Evolutionary conservation across 345 rosid genomes (phyloP).

Genomic region (Geranium rotundifolium): DNA sequence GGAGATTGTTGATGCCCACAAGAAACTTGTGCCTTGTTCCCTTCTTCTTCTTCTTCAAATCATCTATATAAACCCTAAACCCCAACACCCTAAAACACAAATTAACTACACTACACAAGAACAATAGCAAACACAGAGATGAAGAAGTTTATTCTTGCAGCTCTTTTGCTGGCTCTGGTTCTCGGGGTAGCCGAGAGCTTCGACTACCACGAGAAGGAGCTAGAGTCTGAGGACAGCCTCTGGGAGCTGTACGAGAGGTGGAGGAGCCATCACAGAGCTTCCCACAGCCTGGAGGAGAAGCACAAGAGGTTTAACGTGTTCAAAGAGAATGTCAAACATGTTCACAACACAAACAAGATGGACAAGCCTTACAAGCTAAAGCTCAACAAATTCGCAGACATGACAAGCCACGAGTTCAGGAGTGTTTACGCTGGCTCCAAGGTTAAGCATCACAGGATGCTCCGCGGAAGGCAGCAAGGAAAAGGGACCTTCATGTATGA

Average conservation of each 20-base stretch:
- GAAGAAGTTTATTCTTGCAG: slow-evolving; percentile 22
- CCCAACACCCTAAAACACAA: neutral
- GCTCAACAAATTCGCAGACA: slow-evolving; percentile 78
- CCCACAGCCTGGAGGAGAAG: slow-evolving; percentile 57
- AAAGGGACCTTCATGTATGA: slow-evolving; percentile 50
- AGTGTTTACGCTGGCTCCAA: slow-evolving; percentile 54
- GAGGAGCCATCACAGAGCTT: slow-evolving; percentile 77
- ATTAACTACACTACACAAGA: neutral
- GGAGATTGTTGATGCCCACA: neutral
- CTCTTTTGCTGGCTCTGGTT: slow-evolving; percentile 31
- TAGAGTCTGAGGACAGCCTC: slow-evolving; percentile 50
- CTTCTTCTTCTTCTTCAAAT: neutral
- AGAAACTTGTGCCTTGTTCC: neutral
- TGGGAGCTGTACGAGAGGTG: slow-evolving; percentile 78
- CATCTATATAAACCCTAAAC: neutral
- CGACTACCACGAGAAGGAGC: slow-evolving; percentile 56
- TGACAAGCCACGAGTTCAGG: slow-evolving; percentile 71
- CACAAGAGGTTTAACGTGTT: slow-evolving; percentile 63
- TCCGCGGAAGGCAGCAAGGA: slow-evolving; percentile 29
- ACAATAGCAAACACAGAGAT: neutral
- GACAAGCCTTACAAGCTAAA: slow-evolving; percentile 70
- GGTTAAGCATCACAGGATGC: slow-evolving; percentile 55
- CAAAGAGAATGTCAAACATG: slow-evolving; percentile 57
- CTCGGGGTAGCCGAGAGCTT: slow-evolving; percentile 35
- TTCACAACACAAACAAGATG: slow-evolving; percentile 56